phyloP scores from a whole-genome alignment of 2,329 filamentous ascomycete species.

The Paecilomyces sp. region DNA sequence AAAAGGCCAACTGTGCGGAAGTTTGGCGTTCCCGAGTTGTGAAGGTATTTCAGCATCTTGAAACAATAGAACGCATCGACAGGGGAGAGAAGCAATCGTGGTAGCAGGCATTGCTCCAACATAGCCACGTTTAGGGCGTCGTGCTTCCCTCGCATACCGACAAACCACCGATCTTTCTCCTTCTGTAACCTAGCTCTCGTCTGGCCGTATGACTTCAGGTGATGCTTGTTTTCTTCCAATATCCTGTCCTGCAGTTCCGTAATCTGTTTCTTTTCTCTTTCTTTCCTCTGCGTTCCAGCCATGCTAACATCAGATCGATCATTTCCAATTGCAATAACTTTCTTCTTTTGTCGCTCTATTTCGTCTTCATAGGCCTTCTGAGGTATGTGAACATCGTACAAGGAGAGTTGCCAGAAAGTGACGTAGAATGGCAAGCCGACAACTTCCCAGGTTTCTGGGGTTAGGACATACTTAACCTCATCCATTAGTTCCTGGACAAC shows the following conservation, averaged over 20 bases:
- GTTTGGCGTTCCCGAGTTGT: constrained; percentile 73
- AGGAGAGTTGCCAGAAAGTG: constrained; percentile 84
- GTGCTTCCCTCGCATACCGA: constrained; percentile 54
- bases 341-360: constrained; percentile 59
- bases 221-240: constrained; percentile 64
- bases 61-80: constrained; percentile 86
- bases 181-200: constrained; percentile 63
- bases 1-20: constrained; percentile 82
- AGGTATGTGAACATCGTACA: constrained; percentile 73
- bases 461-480: constrained; percentile 55
- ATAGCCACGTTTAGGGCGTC: constrained; percentile 67
- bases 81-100: constrained; percentile 74
- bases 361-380: constrained; percentile 72
- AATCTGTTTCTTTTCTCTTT: constrained; percentile 62
- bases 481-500: constrained; percentile 69
- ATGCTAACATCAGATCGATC: constrained; percentile 68
- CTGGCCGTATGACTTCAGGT: constrained; percentile 59
- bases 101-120: constrained; percentile 87
- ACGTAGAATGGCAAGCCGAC: constrained; percentile 78
- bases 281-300: constrained; percentile 58
- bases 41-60: constrained; percentile 78
- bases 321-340: constrained; percentile 59
- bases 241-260: constrained; percentile 63
- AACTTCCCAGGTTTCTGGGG: constrained; percentile 58
- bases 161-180: constrained; percentile 75